A percentile compares a stretch with the other conserved stretches of the same genome.
These are phyloP conservation scores for Setaria italica DNA, from an alignment of 202 grass and related monocot species.

Conservation along the genomic window DNA sequence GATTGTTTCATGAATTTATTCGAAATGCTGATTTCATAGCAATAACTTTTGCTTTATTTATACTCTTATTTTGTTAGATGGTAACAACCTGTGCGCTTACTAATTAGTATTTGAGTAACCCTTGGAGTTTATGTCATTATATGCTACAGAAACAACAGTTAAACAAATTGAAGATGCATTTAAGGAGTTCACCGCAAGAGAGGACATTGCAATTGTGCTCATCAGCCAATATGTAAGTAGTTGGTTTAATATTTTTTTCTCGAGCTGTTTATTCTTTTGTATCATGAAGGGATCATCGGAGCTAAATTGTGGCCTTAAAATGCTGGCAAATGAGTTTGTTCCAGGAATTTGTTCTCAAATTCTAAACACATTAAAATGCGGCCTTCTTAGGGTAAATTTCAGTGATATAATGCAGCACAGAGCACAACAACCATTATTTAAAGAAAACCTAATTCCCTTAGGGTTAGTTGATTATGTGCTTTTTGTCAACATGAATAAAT, in stretches of 20 bases:
- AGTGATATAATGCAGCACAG: not conserved
- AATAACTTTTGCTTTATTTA: not conserved
- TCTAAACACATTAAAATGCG: not conserved
- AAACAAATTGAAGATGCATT: slow-evolving; percentile 97
- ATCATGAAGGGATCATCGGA: not conserved
- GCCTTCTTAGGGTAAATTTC: not conserved
- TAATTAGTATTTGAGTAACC: not conserved
- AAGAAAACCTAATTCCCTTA: not conserved
- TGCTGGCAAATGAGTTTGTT: not conserved
- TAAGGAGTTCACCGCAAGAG: slow-evolving; percentile 90
- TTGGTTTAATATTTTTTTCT: not conserved
- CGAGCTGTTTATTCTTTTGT: not conserved
- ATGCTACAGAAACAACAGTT: slow-evolving; percentile 78
- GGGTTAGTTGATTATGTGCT: not conserved
- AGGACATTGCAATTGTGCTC: slow-evolving; percentile 88
- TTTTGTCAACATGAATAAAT: not conserved
- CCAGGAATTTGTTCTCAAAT: not conserved
- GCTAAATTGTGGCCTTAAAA: not conserved
- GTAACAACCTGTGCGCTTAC: not conserved
- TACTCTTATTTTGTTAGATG: not conserved
- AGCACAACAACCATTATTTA: not conserved
- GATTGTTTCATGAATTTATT: not conserved
- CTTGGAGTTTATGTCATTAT: not conserved
- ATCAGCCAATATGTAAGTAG: slow-evolving; percentile 96
- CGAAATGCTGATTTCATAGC: not conserved